phyloP scores from a whole-genome alignment of 140 eudicot genomes.

The Stevia rebaudiana region DNA sequence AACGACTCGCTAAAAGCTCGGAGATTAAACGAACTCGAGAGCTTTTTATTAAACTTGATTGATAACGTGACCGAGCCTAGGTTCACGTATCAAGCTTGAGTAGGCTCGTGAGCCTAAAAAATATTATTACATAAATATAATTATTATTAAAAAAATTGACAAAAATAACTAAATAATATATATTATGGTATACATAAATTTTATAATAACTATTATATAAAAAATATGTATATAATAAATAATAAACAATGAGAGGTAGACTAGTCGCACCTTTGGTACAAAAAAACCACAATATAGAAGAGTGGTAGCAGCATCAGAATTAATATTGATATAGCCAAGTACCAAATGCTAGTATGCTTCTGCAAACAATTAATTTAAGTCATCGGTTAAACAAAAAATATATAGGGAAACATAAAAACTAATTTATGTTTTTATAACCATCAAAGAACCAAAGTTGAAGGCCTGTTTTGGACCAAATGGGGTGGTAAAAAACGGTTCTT shows the following conservation, averaged over 20 bases:
- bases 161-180: no score
- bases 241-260: neutral
- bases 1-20: no score
- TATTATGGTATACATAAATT: no score
- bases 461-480: neutral
- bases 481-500: neutral
- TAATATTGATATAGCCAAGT: slow-evolving; percentile 67
- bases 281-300: slow-evolving; percentile 66
- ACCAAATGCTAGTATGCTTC: slow-evolving; percentile 73
- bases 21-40: no score
- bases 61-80: no score
- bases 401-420: neutral
- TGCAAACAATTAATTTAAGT: slow-evolving; percentile 33
- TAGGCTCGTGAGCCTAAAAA: no score
- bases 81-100: no score
- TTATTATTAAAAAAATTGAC: no score
- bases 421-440: neutral
- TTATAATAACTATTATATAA: no score
- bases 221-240: no score
- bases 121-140: no score
- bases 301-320: slow-evolving; percentile 75
- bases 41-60: no score
- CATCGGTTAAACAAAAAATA: slow-evolving; percentile 11
- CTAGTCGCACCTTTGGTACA: slow-evolving; percentile 64
- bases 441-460: neutral